Base-by-base conservation (phyloP, 1,284 basidiomycete species). In the Earliella scabrosa region DNA sequence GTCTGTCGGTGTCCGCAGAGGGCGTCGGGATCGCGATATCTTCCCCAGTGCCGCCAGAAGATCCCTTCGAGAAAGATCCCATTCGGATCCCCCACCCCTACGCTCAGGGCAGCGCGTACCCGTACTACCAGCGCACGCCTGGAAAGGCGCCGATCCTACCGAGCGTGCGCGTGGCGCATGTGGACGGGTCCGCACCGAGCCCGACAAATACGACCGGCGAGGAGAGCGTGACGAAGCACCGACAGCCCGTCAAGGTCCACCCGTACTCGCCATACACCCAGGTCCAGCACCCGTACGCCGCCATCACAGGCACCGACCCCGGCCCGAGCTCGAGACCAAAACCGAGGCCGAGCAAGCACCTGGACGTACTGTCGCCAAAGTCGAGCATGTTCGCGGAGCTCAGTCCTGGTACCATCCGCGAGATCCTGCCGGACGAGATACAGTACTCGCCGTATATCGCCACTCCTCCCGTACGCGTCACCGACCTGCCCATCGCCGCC, bases 21-120 rank as follows among this genome's bases (percentile, higher is more conserved):
- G 72, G 71, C 23, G 77, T 89, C 8, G 89, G 88, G 2, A 82
- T 91, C 52, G 90, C 89, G 5, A 68, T 92, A 20, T 83, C 84
- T 4, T 86, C 87, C 0, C 82, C 87, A 2, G 79, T 80, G 0
- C 71, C 75, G 3, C 67, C 71, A 3, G 78, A 79, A 7, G 75
- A 65, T 27, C 64, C 58, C 43, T 45, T 49, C 21, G 74, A 63
- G 20, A 55, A 58, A 27, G 66, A 78, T 31, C 69, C 72, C 4
- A 71, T 80, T 45, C 65, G 69, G 24, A 62, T 85, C 27, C 77
- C 78, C 29, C 86, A 87, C 68, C 83, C 85, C 1, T 88, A 88
- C 65, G 83, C 83, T 6, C 77, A 81, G 44, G 76, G 73, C 13
- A 75, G 71, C 31, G 41, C 56, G n/a, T 79, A 77, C 46, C 43